A percentile compares a stretch with the other conserved stretches of the same genome.
phyloP scores from a whole-genome alignment of 2,329 filamentous ascomycete genomes.

The Coniochaeta sp. region DNA sequence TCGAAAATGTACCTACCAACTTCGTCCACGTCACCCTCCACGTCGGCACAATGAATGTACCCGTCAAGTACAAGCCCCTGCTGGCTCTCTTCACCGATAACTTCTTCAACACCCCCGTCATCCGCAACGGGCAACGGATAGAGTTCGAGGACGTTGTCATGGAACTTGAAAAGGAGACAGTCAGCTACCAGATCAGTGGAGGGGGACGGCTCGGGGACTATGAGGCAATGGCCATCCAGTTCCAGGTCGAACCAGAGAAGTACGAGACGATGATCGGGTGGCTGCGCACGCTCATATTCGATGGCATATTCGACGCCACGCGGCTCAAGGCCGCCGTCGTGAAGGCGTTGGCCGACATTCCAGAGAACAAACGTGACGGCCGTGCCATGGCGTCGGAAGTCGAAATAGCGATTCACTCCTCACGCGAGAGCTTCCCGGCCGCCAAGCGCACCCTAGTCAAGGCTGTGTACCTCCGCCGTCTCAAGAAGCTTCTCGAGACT shows the following conservation, averaged over 20 bases:
- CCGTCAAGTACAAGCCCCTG: slow-evolving; percentile 76
- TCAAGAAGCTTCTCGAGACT: slow-evolving; percentile 72
- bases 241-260: slow-evolving; percentile 83
- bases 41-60: slow-evolving; percentile 69
- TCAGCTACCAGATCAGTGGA: slow-evolving; percentile 69
- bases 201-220: slow-evolving; percentile 65
- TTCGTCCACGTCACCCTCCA: slow-evolving; percentile 83
- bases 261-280: slow-evolving; percentile 76
- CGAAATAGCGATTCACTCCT: slow-evolving; percentile 72
- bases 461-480: slow-evolving; percentile 76
- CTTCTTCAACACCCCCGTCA: slow-evolving; percentile 89
- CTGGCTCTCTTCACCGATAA: slow-evolving; percentile 80
- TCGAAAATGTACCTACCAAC: slow-evolving; percentile 86
- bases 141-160: slow-evolving; percentile 91
- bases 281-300: slow-evolving; percentile 80
- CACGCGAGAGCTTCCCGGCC: slow-evolving; percentile 67
- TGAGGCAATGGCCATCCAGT: slow-evolving; percentile 73
- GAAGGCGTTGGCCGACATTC: slow-evolving; percentile 85
- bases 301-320: slow-evolving; percentile 74
- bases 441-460: slow-evolving; percentile 80
- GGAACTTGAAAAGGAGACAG: slow-evolving; percentile 83
- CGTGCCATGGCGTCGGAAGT: slow-evolving; percentile 57
- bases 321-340: slow-evolving; percentile 58
- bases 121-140: slow-evolving; percentile 65
- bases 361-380: slow-evolving; percentile 84